phyloP scores from a whole-genome alignment of 177 flowering plant genomes.

The Vitis hybrid region DNA sequence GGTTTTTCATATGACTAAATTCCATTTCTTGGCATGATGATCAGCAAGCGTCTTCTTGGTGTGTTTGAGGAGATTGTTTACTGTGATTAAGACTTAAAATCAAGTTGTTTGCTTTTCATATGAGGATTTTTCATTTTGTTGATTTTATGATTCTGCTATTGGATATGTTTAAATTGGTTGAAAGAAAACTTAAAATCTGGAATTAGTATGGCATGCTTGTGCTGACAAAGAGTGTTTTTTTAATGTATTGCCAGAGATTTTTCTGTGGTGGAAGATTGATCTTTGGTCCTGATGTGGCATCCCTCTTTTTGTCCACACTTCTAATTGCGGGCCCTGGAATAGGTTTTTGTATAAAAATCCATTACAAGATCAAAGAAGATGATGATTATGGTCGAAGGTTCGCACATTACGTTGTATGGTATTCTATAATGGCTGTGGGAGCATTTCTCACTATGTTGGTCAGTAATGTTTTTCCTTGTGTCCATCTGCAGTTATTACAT shows the following conservation, averaged over 20 bases:
- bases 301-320: slow-evolving; percentile 31
- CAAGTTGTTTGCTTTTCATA: too few species aligned
- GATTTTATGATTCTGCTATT: too few species aligned
- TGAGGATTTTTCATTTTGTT: too few species aligned
- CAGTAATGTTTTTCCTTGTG: slow-evolving; percentile 19
- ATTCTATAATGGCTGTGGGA: slow-evolving; percentile 44
- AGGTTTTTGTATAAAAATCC: slow-evolving; percentile 29
- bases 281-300: slow-evolving; percentile 51
- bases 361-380: slow-evolving; percentile 17
- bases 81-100: too few species aligned
- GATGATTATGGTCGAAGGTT: not conserved
- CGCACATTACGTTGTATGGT: slow-evolving; percentile 11
- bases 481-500: too few species aligned
- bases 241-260: slow-evolving; percentile 31
- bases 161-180: too few species aligned
- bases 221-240: slow-evolving; percentile 3
- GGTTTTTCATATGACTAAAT: too few species aligned
- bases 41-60: too few species aligned
- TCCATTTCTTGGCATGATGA: too few species aligned
- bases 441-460: slow-evolving; percentile 56
- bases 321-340: slow-evolving; percentile 39
- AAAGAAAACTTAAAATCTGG: too few species aligned
- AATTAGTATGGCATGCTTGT: not conserved
- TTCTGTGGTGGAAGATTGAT: slow-evolving; percentile 45
- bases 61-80: too few species aligned